Evolutionary conservation across 345 rosid genomes (phyloP), one percentile per base, ranked within the genome.

Genomic region (Leavenworthia alabamica): DNA sequence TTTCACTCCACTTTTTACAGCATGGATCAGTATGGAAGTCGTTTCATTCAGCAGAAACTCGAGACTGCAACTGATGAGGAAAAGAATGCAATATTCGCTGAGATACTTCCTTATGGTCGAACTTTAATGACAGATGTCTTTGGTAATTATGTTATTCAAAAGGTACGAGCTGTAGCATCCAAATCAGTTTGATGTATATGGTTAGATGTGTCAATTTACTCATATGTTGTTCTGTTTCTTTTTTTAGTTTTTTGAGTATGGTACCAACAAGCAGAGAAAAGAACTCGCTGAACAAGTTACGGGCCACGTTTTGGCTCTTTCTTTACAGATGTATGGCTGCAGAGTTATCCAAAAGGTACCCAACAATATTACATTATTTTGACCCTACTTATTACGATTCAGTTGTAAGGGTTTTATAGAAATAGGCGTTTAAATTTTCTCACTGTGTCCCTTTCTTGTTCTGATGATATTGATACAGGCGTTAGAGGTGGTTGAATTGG

Each of bases 251-350:
- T 90, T 93, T 70, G 96, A 93, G 76, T 90, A 87, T 67, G 96
- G 99, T 17, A 80, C 88, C 29, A 81, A 66, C 71, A 73, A 65
- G 62, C 99, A 93, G 72, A 87, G 95, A 73, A 75, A 67, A 56
- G 96, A 93, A 66, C 73, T 89, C 59, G 95, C 87, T 53, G 82
- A 72, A 73, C 89, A 87, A 54, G 82, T 93, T 32, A 66, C 80
- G 43, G 99, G 92, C 56, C 91, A 87, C 69, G 96, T 87, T 46
- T 78, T 93, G 78, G 79, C 89, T 67, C 90, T 89, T 31, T 83
- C 94, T 45, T 82, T 93, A 64, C 99, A 93, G 75, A 93, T 93
- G 99, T 93, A 93, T 70, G 97, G 99, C 35, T 93, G 99, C 86
- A 74, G 99, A 79, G 99, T 93, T 69, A 93, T 87, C 73, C 99